These are phyloP conservation scores for Lipomyces starkeyi DNA, from an alignment of 805 yeast species.

Conservation along the genomic window DNA sequence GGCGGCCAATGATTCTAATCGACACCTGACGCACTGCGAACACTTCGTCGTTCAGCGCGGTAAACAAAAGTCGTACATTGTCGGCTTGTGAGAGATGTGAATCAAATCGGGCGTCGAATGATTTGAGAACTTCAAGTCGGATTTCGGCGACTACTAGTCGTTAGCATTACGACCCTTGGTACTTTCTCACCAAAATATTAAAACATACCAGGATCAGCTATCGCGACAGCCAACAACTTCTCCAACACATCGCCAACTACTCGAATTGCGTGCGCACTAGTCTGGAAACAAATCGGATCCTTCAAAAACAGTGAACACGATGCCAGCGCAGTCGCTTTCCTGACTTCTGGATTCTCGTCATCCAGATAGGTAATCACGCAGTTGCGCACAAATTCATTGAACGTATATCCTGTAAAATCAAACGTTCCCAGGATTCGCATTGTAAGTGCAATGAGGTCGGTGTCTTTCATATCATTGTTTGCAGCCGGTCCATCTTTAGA, in stretches of 20 bases:
- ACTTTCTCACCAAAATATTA: not conserved
- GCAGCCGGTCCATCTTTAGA: conserved; percentile 65
- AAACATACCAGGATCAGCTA: conserved; percentile 69
- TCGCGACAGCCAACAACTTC: conserved; percentile 77
- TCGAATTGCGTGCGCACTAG: conserved; percentile 76
- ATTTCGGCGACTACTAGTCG: conserved; percentile 64
- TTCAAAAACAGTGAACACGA: conserved; percentile 75
- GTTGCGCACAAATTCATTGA: conserved; percentile 85
- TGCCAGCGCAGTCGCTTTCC: conserved; percentile 84
- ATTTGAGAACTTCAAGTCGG: conserved; percentile 74
- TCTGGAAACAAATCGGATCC: conserved; percentile 84
- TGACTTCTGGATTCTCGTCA: conserved; percentile 75
- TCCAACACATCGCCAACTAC: conserved; percentile 87
- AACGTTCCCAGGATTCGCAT: conserved; percentile 76
- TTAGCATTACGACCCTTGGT: not conserved
- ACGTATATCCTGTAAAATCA: conserved; percentile 72
- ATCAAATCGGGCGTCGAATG: conserved; percentile 78
- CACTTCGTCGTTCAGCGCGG: conserved; percentile 89
- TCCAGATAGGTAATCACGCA: conserved; percentile 86
- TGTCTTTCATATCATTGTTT: conserved; percentile 54
- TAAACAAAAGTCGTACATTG: conserved; percentile 80
- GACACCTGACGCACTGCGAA: conserved; percentile 83
- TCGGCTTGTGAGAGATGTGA: conserved; percentile 94
- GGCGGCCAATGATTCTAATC: conserved; percentile 77
- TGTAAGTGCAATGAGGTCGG: conserved; percentile 71